Base-by-base conservation (phyloP, 2,329 filamentous ascomycete species). In the Neopestalotiopsis sp. region DNA sequence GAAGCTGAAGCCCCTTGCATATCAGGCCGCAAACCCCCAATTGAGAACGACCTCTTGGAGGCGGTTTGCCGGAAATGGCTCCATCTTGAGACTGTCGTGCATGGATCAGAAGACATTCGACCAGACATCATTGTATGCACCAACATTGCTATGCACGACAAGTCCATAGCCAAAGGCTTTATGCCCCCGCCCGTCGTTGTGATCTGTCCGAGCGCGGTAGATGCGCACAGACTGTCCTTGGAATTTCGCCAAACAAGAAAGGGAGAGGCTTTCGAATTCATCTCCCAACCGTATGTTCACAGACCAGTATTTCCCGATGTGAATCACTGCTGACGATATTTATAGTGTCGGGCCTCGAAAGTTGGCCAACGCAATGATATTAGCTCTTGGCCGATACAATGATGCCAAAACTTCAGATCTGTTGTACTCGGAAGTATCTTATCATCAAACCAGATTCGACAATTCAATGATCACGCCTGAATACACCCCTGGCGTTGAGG, bases 221-320 rank as follows among this genome's bases (percentile, higher is more conserved):
- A 73, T 9, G 79, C 78, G 1, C 77, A 79, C 69, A 67, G 76
- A 53, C 28, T 71, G 63, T 4, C 67, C 6, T 9, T 38, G 40
- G n/a, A 64, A 20, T 64, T 38, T 6, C 20, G 28, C 4, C 30
- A 64, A 24, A 20, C 61, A 17, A 38, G 34, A 13, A 24, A 24
- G 49, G 34, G 34, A 40, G 34, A 67, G 1, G 70, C 81, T 17
- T 75, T 79, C 12, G 80, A 82, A 61, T 81, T 80, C 61, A 77
- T 81, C 20, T 81, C 80, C 1, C 80, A 81, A 63, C 81, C 81
- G 77, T 80, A 67, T 73, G 80, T 75, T 38, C n/a, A 5, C 17
- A 3, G 17, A 4, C n/a, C 45, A 5, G 14, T 9, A 9, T 32
- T 61, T 17, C 4, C 4, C 40, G 30, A 5, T 28, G 9, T 6